A percentile compares a stretch with the other conserved stretches of the same genome.
Conservation (phyloP, 352 stramenopile genomes). For the Phytophthora tubulina region DNA sequence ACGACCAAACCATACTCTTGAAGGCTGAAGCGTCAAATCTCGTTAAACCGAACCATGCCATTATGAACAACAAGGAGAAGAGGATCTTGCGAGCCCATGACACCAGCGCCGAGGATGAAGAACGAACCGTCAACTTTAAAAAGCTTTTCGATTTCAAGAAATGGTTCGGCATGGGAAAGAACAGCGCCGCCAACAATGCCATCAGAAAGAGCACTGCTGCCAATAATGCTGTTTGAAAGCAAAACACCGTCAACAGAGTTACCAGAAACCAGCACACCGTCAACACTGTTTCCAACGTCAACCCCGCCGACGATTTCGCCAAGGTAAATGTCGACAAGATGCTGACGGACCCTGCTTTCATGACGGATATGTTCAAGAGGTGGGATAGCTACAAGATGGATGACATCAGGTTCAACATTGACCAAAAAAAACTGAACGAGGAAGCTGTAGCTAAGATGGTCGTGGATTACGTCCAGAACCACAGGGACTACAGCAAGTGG, state of each 20-base stretch:
- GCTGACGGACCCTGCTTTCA: too few relatives aligned
- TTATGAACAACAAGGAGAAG: not conserved
- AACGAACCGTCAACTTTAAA: not conserved
- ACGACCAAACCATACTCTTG: not conserved
- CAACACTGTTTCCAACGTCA: not conserved
- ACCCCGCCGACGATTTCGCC: too few relatives aligned
- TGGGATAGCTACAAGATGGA: not conserved
- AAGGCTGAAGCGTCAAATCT: not conserved
- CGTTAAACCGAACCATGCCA: not conserved
- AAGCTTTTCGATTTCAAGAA: not conserved
- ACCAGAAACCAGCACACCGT: not conserved
- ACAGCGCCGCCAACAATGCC: not conserved
- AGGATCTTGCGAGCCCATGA: not conserved
- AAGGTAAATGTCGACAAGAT: too few relatives aligned
- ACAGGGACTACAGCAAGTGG: too few relatives aligned
- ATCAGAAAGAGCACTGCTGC: not conserved
- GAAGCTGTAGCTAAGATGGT: not conserved
- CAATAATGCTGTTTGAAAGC: not conserved
- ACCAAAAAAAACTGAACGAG: not conserved
- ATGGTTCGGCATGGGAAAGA: not conserved
- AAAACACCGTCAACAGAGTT: not conserved
- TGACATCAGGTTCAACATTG: not conserved
- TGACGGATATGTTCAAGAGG: not conserved
- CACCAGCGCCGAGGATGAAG: not conserved
- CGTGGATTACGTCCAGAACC: not conserved